A percentile compares a stretch with the other conserved stretches of the same genome.
These are phyloP conservation scores for Anisodus acutangulus DNA, from an alignment of 257 asterid species.

Conservation along the genomic window DNA sequence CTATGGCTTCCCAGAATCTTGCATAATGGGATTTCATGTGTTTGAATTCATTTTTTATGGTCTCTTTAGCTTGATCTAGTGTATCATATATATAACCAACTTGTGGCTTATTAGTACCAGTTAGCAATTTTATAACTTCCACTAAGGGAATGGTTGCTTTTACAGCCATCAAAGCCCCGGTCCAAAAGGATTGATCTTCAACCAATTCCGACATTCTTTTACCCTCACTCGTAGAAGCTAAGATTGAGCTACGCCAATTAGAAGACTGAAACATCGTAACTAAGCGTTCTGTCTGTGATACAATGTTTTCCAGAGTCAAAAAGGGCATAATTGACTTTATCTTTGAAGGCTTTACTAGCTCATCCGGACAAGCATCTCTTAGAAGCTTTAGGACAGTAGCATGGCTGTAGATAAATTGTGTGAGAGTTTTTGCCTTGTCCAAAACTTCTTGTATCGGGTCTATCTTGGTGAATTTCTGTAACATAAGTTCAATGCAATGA, in stretches of 20 bases:
- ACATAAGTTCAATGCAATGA: conserved; percentile 62
- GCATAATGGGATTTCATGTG: conserved; percentile 38
- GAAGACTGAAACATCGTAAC: conserved; percentile 44
- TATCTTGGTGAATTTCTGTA: conserved; percentile 46
- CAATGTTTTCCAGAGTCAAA: conserved; percentile 59
- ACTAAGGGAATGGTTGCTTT: conserved; percentile 60
- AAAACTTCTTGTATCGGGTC: conserved; percentile 41
- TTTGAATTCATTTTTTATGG: conserved; percentile 49
- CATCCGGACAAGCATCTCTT: conserved; percentile 33
- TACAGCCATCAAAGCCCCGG: conserved; percentile 39
- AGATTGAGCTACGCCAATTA: conserved; percentile 29
- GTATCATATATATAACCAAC: conserved; percentile 57
- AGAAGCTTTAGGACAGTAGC: conserved; percentile 38
- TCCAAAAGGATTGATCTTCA: conserved; percentile 54
- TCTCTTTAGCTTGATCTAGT: conserved; percentile 66
- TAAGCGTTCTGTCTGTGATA: conserved; percentile 38
- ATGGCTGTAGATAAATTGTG: conserved; percentile 43
- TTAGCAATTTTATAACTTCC: conserved; percentile 46
- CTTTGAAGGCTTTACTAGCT: conserved; percentile 41
- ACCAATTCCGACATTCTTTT: conserved; percentile 47
- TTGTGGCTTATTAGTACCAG: conserved; percentile 34
- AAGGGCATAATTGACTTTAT: conserved; percentile 44
- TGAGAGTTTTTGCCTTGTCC: conserved; percentile 51
- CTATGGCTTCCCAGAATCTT: conserved; percentile 60
- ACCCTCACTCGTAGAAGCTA: conserved; percentile 42